Percentiles rank a stretch among this genome's conserved stretches.
phyloP scores from a whole-genome alignment of 441 rosid genomes.

The Populus trichocarpa region DNA sequence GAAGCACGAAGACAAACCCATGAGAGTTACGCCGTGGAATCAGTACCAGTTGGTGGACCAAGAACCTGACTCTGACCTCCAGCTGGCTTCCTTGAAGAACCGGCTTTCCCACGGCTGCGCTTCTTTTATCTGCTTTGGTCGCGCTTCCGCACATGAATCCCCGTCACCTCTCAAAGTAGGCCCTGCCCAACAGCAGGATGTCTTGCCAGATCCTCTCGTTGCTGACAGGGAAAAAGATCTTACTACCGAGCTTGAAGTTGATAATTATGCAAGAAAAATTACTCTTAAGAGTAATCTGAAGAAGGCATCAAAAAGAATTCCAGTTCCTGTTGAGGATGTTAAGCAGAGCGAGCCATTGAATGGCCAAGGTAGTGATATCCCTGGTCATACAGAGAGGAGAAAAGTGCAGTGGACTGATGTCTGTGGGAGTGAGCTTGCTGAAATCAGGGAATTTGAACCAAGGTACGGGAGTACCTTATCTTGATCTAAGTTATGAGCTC shows the following conservation, averaged over 20 bases:
- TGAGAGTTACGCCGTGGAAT: conserved; percentile 91
- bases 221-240: conserved; percentile 37
- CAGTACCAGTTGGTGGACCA: conserved; percentile 92
- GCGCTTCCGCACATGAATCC: conserved; percentile 69
- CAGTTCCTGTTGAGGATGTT: conserved; percentile 34
- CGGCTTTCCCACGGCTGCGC: conserved; percentile 75
- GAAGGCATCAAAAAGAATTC: conserved; percentile 44
- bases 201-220: conserved; percentile 40
- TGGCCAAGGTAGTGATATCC: too few relatives aligned
- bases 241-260: conserved; percentile 34
- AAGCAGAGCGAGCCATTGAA: conserved; percentile 31
- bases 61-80: conserved; percentile 72
- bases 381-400: conserved; percentile 55
- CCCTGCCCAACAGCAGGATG: conserved; percentile 60
- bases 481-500: conserved; percentile 2
- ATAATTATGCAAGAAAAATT: conserved; percentile 39
- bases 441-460: conserved; percentile 93
- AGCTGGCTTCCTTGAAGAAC: conserved; percentile 88
- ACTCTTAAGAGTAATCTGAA: conserved; percentile 76
- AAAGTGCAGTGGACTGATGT: conserved; percentile 97
- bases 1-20: conserved; percentile 72
- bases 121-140: conserved; percentile 81
- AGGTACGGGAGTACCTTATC: conserved; percentile 43
- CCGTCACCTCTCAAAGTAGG: conserved; percentile 80
- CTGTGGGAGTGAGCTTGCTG: conserved; percentile 79